Conservation (phyloP, 805 yeast genomes). For the Starmerella cellae region DNA sequence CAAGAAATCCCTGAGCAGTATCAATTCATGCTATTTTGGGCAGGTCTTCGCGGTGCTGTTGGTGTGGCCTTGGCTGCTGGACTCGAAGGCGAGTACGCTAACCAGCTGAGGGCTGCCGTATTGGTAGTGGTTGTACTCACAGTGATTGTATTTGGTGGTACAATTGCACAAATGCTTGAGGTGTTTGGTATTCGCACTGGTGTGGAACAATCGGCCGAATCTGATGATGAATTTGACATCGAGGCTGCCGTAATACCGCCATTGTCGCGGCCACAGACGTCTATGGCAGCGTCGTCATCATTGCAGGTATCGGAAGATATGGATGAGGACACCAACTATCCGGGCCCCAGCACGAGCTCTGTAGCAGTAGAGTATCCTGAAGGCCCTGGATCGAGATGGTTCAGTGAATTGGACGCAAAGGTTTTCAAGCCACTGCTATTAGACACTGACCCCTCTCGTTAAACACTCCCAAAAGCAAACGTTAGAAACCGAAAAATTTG, state of each 20-base stretch:
- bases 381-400: constrained; percentile 43
- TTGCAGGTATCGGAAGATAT: neutral
- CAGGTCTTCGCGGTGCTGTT: constrained; percentile 96
- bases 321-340: constrained; percentile 25
- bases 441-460: constrained; percentile 32
- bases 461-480: neutral
- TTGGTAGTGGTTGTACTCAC: constrained; percentile 92
- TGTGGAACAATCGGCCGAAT: constrained; percentile 63
- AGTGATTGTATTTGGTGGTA: constrained; percentile 93
- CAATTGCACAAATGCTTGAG: constrained; percentile 96
- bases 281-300: neutral
- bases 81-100: constrained; percentile 82
- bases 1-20: constrained; percentile 80
- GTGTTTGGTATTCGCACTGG: constrained; percentile 88
- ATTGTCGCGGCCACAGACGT: neutral
- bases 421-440: constrained; percentile 83
- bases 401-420: constrained; percentile 82
- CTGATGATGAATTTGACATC: constrained; percentile 92
- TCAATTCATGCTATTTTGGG: constrained; percentile 99
- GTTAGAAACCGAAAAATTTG: too few relatives aligned
- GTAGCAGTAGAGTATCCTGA: constrained; percentile 1
- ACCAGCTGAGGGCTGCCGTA: constrained; percentile 82
- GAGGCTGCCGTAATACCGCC: constrained; percentile 38
- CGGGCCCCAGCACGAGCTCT: constrained; percentile 20
- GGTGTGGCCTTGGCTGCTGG: constrained; percentile 99